Base-by-base conservation (phyloP, 768 basidiomycete genomes). In the Leccinum broughii region DNA sequence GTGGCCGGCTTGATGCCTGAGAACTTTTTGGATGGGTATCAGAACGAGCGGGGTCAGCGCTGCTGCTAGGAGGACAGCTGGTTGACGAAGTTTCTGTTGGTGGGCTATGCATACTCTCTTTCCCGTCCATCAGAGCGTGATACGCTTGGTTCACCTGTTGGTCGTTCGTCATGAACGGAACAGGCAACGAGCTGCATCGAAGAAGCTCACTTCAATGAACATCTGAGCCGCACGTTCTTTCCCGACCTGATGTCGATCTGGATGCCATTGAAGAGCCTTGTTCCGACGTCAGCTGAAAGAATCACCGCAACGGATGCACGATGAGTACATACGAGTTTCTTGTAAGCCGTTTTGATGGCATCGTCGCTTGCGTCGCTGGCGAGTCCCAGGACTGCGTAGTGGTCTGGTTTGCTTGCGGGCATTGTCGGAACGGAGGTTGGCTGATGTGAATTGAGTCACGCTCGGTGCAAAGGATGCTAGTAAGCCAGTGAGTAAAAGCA, bases 181-280 rank as follows among this genome's bases (percentile, higher is more conserved):
- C 53, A 57, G 48, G 28, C 4, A 24, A 32, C 4, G 15, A 49
- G 57, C 55, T 30, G 46, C 53, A 46, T 9, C 34, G 49, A 56
- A 60, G 41, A 24, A 24, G 24, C 24, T 24, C 24, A 86, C 87
- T 76, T 88, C 80, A 52, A 83, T 77, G 72, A 88, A 88, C 66
- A 77, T 77, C 63, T 79, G 78, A 54, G 81, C 80, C 17, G 85
- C 83, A 51, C 71, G 69, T 58, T 85, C 81, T 67, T 81, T 83
- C 60, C 81, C 77, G 28, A 77, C 71, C 22, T 71, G 65, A 71
- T 85, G 84, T 61, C 85, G 85, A 73, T 88, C 86, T 62, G 86
- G 86, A 64, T 88, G 86, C 85, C 86, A 89, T 67, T 78, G 80
- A 57, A 88, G 74, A 64, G 85, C 86, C 86, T 82, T 62, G 34